Conservation (phyloP, 1,284 basidiomycete genomes). For the Ceratobasidium sp. region DNA sequence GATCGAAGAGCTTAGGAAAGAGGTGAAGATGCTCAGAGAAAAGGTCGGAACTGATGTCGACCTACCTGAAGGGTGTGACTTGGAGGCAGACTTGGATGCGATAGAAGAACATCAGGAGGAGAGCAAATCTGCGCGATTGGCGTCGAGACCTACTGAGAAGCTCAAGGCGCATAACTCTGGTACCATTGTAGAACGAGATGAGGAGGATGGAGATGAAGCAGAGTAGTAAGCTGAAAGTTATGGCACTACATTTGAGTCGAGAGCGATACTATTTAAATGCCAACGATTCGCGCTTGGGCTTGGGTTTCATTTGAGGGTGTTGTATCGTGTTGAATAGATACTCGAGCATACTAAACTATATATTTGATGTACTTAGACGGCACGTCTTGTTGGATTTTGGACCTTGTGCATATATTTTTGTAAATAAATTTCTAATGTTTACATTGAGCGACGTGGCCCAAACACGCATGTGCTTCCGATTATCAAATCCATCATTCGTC, state of each 20-base stretch:
- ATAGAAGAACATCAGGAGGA: constrained; percentile 41
- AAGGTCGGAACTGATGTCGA: constrained; percentile 24
- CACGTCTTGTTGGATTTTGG: constrained; percentile 4
- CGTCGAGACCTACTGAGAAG: constrained; percentile 43
- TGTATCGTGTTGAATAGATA: constrained; percentile 15
- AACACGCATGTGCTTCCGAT: not conserved
- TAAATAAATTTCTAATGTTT: constrained; percentile 1
- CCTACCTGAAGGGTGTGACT: constrained; percentile 29
- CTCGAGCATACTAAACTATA: constrained; percentile 16
- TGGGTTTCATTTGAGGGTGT: constrained; percentile 12
- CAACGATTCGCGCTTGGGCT: not conserved
- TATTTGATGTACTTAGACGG: constrained; percentile 13
- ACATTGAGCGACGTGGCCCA: constrained; percentile 1
- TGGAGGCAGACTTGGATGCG: constrained; percentile 43
- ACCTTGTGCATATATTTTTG: constrained; percentile 5
- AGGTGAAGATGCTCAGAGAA: constrained; percentile 71
- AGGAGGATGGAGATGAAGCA: constrained; percentile 28
- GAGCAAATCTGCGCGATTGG: constrained; percentile 16
- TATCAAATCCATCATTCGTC: constrained; percentile 10
- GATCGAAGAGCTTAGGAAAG: constrained; percentile 73
- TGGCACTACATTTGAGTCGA: not conserved
- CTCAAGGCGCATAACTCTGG: not conserved
- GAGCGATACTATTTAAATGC: constrained; percentile 13
- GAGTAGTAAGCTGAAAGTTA: not conserved
- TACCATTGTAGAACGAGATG: constrained; percentile 30